Conservation (phyloP, 139 green algal genomes). For the Chlorella sp. region DNA sequence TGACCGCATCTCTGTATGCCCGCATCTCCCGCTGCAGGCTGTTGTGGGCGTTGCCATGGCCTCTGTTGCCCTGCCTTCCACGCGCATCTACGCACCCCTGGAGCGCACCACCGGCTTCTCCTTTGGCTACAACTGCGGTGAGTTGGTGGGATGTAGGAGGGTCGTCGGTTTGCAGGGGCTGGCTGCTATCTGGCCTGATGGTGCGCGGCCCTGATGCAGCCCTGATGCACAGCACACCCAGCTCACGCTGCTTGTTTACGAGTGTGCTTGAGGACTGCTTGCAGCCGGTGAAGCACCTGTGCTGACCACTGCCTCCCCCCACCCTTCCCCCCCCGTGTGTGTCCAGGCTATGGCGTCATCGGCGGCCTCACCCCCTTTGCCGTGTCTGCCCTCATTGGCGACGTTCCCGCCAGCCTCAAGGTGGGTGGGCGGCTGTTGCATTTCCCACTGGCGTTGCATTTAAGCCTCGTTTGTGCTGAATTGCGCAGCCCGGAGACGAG, state of each 20-base stretch:
- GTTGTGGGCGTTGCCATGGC: background rate
- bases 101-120: slow-evolving; percentile 25
- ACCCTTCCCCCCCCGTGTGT: background rate
- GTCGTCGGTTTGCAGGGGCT: too few species aligned
- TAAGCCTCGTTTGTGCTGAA: too few species aligned
- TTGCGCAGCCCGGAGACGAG: too few species aligned
- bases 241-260: too few species aligned
- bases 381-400: background rate
- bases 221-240: too few species aligned
- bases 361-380: slow-evolving; percentile 9
- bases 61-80: background rate
- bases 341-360: background rate
- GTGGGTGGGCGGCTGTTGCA: background rate
- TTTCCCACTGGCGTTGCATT: background rate
- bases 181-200: too few species aligned
- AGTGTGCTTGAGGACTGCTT: too few species aligned
- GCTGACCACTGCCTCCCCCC: background rate
- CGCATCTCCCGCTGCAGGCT: too few species aligned
- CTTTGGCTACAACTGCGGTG: slow-evolving; percentile 5
- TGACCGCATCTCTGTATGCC: too few species aligned
- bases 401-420: background rate
- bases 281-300: too few species aligned
- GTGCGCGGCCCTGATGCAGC: too few species aligned
- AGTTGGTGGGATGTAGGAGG: too few species aligned
- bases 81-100: slow-evolving; percentile 9